A percentile compares a stretch with the other conserved stretches of the same genome.
phyloP scores from a whole-genome alignment of 2,329 filamentous ascomycete genomes.

The Penicillium sp. region DNA sequence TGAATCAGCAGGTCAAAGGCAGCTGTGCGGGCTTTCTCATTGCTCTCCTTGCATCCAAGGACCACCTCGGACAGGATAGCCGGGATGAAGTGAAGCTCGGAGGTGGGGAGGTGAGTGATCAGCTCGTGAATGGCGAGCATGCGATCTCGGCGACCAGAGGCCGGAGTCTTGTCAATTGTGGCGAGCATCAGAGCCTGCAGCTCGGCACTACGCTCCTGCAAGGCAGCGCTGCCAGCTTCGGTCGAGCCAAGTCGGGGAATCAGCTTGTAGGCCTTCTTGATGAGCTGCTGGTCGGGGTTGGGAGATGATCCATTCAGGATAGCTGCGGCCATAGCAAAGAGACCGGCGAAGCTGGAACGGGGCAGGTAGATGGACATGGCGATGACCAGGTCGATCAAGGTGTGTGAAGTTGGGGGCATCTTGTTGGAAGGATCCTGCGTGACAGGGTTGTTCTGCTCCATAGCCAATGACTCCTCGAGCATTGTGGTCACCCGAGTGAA shows the following conservation, averaged over 20 bases:
- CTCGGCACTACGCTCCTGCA: conserved; percentile 72
- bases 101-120: conserved; percentile 72
- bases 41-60: conserved; percentile 95
- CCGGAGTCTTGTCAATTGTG: conserved; percentile 79
- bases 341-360: conserved; percentile 74
- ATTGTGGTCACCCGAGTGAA: conserved; percentile 84
- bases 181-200: conserved; percentile 78
- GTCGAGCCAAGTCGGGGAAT: conserved; percentile 88
- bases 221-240: conserved; percentile 70
- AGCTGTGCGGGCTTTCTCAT: conserved; percentile 85
- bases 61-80: conserved; percentile 90
- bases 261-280: conserved; percentile 99
- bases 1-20: conserved; percentile 88
- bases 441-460: conserved; percentile 63
- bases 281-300: conserved; percentile 74
- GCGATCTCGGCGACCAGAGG: conserved; percentile 82
- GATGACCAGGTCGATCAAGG: conserved; percentile 93
- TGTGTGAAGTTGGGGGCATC: conserved; percentile 91
- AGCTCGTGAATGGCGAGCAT: conserved; percentile 79
- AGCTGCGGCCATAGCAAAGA: conserved; percentile 83
- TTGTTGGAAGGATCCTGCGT: conserved; percentile 64
- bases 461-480: conserved; percentile 69
- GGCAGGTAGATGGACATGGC: conserved; percentile 94
- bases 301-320: conserved; percentile 66
- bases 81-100: conserved; percentile 88